Evolutionary conservation across 2,329 filamentous ascomycete genomes (phyloP), one percentile per base, ranked within the genome.

Genomic region (Leptographium wingfieldii): DNA sequence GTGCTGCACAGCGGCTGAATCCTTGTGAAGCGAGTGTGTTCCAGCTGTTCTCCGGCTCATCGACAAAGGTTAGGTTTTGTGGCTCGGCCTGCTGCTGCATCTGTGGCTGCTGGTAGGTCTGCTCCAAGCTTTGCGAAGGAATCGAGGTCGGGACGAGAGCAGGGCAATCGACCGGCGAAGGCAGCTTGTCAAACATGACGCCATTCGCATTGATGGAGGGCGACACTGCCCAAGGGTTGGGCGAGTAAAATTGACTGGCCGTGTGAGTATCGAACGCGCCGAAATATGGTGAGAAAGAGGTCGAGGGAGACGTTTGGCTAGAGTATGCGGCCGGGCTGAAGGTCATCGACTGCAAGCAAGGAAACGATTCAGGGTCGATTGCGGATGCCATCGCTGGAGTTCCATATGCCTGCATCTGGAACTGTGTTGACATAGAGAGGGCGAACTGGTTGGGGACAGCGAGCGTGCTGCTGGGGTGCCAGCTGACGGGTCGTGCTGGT

Each of bases 401-500:
- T 38, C 46, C 54, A 38, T 60, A 57, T 33, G 57, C 49, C 35
- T 52, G 35, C 43, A 57, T 51, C 27, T 55, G 52, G 38, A 55
- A 59, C 57, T 48, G 57, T 10, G 52, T 22, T 3, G 51, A 29
- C 51, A 54, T 11, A 5, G 48, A 10, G 22, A 58, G 19, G 14
- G 46, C 19, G 22, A 62, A 63, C 54, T 60, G 55, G 38, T 58
- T 61, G 11, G 70, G 70, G 25, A 75, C 55, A 10, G 66, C 70
- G 61, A 81, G 76, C 11, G 85, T 81, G 27, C 81, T 80, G 61
- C 61, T 35, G 3, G 87, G 85, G 69, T 91, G 88, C 88, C 88
- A 91, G 75, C 87, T 90, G 54, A 88, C 75, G 6, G 87, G 87
- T 51, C 87, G 80, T 58, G 73, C 72, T 48, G 76, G 71, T 19